Conservation (phyloP, 2,329 filamentous ascomycete species). For the Pyricularia sp. region DNA sequence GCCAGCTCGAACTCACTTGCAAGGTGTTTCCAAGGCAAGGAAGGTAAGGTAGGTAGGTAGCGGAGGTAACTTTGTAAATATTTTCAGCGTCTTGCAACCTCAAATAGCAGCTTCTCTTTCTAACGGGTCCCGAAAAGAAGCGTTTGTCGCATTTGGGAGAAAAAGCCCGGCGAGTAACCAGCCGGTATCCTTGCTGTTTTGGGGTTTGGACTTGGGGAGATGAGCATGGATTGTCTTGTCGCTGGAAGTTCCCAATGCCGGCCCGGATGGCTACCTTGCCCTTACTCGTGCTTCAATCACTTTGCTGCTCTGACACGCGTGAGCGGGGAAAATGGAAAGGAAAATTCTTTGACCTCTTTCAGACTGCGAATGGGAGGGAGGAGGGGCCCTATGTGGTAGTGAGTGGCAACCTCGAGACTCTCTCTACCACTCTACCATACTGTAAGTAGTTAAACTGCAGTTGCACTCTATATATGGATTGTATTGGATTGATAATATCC, state of each 20-base stretch:
- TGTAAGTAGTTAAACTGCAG: neutral
- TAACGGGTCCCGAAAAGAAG: neutral
- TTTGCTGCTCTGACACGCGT: neutral
- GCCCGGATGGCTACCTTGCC: neutral
- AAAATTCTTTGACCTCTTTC: neutral
- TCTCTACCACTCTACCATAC: neutral
- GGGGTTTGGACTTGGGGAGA: neutral
- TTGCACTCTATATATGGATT: neutral
- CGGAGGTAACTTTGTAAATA: neutral
- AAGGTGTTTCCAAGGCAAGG: neutral
- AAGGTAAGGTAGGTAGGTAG: no score
- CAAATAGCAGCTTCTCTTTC: neutral
- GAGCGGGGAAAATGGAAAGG: neutral
- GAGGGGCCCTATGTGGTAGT: no score
- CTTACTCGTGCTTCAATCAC: neutral
- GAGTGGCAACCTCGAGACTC: neutral
- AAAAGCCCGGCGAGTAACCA: neutral
- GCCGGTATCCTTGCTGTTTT: neutral
- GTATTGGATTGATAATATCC: neutral
- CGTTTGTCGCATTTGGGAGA: neutral
- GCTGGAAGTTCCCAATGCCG: neutral
- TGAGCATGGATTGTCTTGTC: neutral
- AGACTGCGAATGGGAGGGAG: neutral
- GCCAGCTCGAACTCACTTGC: neutral
- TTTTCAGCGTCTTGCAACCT: neutral